phyloP scores from a whole-genome alignment of 805 yeast genomes.

The Starmera caribaea region DNA sequence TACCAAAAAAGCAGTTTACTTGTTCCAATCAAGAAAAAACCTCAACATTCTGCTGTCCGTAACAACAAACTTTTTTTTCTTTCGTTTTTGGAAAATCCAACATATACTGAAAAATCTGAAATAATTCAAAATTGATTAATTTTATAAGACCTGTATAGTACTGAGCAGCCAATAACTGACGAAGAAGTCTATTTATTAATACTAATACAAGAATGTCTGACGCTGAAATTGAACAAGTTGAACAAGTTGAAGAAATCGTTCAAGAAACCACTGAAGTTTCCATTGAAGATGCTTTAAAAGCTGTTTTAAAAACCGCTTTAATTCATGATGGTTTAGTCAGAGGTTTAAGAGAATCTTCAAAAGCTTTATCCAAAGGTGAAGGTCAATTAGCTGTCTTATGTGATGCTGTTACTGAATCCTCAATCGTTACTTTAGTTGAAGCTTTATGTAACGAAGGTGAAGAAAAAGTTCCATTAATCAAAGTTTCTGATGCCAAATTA shows the following conservation, averaged over 20 bases:
- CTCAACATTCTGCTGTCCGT: too few species aligned
- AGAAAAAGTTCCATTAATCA: slow-evolving; percentile 93
- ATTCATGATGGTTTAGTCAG: slow-evolving; percentile 99
- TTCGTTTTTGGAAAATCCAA: too few species aligned
- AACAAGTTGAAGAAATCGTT: slow-evolving; percentile 77
- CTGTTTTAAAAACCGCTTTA: slow-evolving; percentile 95
- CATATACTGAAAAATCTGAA: too few species aligned
- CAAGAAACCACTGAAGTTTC: slow-evolving; percentile 86
- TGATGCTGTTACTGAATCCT: slow-evolving; percentile 97
- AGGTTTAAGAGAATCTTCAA: slow-evolving; percentile 99
- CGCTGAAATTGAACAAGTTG: slow-evolving; percentile 81
- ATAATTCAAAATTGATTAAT: too few species aligned
- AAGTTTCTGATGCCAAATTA: slow-evolving; percentile 99
- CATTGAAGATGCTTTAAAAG: slow-evolving; percentile 97
- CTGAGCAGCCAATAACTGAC: slow-evolving; percentile 57
- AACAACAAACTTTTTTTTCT: too few species aligned
- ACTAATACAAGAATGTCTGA: slow-evolving; percentile 60
- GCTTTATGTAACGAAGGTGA: slow-evolving; percentile 98
- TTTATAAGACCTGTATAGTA: slow-evolving; percentile 17
- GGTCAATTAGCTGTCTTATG: slow-evolving; percentile 96
- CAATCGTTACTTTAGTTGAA: slow-evolving; percentile 95
- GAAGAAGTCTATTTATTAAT: slow-evolving; percentile 53
- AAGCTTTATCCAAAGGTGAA: slow-evolving; percentile 95
- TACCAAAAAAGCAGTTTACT: too few species aligned
- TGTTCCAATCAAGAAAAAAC: too few species aligned